phyloP scores from a whole-genome alignment of 2,329 filamentous ascomycete species.

The Pyrenophora tritici-repentis region DNA sequence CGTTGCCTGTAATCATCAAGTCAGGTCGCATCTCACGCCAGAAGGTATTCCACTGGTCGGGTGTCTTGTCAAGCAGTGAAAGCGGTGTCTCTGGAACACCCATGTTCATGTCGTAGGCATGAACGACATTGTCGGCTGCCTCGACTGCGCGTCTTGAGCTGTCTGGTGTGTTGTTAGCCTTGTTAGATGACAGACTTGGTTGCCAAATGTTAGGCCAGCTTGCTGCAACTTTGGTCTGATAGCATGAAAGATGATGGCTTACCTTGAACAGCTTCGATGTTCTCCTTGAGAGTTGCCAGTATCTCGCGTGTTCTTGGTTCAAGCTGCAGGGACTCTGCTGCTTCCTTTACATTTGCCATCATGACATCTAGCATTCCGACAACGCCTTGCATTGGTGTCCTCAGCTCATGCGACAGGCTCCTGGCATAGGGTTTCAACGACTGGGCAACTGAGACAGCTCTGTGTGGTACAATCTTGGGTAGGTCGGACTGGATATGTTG shows the following conservation, averaged over 20 bases:
- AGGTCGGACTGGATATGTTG: slow-evolving; percentile 26
- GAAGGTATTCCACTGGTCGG: slow-evolving; percentile 33
- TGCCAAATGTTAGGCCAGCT: too few relatives aligned
- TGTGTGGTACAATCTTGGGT: slow-evolving; percentile 58
- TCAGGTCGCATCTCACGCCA: slow-evolving; percentile 49
- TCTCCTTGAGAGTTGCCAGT: slow-evolving; percentile 67
- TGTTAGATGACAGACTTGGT: neutral
- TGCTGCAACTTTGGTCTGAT: neutral
- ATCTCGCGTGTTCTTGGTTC: slow-evolving; percentile 59
- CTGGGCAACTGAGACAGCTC: slow-evolving; percentile 63
- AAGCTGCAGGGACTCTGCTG: slow-evolving; percentile 61
- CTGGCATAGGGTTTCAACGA: slow-evolving; percentile 74
- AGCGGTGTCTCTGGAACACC: slow-evolving; percentile 69
- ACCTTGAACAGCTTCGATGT: slow-evolving; percentile 74
- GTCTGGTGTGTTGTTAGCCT: slow-evolving; percentile 52
- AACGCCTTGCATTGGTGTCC: slow-evolving; percentile 76
- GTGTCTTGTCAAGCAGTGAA: slow-evolving; percentile 46
- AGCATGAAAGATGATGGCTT: slow-evolving; percentile 2
- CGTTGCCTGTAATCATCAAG: slow-evolving; percentile 51
- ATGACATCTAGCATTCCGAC: slow-evolving; percentile 78
- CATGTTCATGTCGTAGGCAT: slow-evolving; percentile 77
- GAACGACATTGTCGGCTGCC: slow-evolving; percentile 75
- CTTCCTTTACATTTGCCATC: slow-evolving; percentile 72
- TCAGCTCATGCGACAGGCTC: slow-evolving; percentile 71
- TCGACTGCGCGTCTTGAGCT: slow-evolving; percentile 73